Percentiles rank a stretch among this genome's conserved stretches.
These are phyloP conservation scores for Akanthomyces dipterigenus DNA, from an alignment of 2,329 filamentous ascomycete species.

Conservation along the genomic window DNA sequence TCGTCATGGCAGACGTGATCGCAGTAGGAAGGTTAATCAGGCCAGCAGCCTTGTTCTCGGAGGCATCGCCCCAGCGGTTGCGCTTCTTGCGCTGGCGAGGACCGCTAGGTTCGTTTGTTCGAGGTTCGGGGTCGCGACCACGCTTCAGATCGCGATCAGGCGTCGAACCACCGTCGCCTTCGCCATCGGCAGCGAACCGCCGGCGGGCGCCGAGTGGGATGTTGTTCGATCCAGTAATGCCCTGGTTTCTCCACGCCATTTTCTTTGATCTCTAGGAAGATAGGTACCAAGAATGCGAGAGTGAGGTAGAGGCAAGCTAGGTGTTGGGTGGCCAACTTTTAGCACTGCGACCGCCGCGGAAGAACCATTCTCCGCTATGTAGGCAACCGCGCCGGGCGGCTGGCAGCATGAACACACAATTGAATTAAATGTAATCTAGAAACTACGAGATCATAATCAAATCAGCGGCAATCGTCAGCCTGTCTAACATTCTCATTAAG, in stretches of 20 bases:
- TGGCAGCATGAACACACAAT: not conserved
- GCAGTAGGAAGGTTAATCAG: slow-evolving; percentile 96
- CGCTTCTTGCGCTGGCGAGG: slow-evolving; percentile 92
- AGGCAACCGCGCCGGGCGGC: not conserved
- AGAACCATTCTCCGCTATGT: slow-evolving; percentile 1
- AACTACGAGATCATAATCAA: not conserved
- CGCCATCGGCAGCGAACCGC: slow-evolving; percentile 60
- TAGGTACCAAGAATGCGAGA: not conserved
- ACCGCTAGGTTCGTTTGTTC: slow-evolving; percentile 61
- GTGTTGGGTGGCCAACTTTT: slow-evolving; percentile 5
- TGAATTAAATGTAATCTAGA: not conserved
- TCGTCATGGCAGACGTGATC: slow-evolving; percentile 96
- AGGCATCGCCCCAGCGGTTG: slow-evolving; percentile 95
- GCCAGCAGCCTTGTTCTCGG: slow-evolving; percentile 97
- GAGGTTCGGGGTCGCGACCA: slow-evolving; percentile 82
- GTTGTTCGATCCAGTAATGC: slow-evolving; percentile 97
- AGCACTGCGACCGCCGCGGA: not conserved
- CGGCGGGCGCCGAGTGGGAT: slow-evolving; percentile 87
- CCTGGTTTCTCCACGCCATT: slow-evolving; percentile 66
- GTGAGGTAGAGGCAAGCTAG: not conserved
- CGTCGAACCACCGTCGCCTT: slow-evolving; percentile 29
- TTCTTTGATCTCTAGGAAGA: slow-evolving; percentile 15
- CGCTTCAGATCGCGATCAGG: slow-evolving; percentile 61
- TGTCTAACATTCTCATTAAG: not conserved
- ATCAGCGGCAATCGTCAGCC: no score